Base-by-base conservation (phyloP, 805 yeast genomes). In the Metschnikowia vanudenii region DNA sequence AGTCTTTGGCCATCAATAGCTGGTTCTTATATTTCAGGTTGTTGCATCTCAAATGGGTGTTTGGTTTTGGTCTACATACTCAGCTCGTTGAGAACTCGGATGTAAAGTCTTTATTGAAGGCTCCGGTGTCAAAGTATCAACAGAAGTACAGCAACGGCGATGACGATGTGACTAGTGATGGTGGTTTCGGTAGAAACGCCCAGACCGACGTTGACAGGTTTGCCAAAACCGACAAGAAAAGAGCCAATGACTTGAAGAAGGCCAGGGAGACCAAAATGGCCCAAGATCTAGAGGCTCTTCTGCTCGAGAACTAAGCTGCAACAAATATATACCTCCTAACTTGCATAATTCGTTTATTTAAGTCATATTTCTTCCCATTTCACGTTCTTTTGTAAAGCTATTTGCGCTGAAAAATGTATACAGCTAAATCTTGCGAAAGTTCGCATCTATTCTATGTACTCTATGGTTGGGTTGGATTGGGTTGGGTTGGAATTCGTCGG, bases 11-110 rank as follows among this genome's bases (percentile, higher is more conserved):
- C 10, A 75, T 79, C 24, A 75, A 71, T 41, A 65, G 75, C 29
- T 79, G 84, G 82, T 74, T 63, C 51, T 68, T 76, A 37, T 76
- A 75, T 56, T 58, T 75, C 41, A 63, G 84, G 34, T 61, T 79
- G 43, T 63, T 76, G 30, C 74, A 72, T 45, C 63, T 79, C 53
- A 73, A 75, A 49, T 79, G 79, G 73, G 62, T 77, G 22, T 78
- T 76, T 56, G 75, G 79, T 35, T 71, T 74, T 43, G 81, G 81
- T 12, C 67, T 79, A 13, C 81, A 76, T 51, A 63, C 63, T 47
- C 82, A 79, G 55, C 64, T 77, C 28, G 69, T 73, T 7, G 58
- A 65, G 5, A 74, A 71, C 51, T 60, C 60, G 1, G 55, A 55
- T 10, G 58, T 74, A 16, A 56, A 65, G 37, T 71, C 65, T 35